These are phyloP conservation scores for Fusarium continuum DNA, from an alignment of 2,329 filamentous ascomycete species.

Conservation along the genomic window DNA sequence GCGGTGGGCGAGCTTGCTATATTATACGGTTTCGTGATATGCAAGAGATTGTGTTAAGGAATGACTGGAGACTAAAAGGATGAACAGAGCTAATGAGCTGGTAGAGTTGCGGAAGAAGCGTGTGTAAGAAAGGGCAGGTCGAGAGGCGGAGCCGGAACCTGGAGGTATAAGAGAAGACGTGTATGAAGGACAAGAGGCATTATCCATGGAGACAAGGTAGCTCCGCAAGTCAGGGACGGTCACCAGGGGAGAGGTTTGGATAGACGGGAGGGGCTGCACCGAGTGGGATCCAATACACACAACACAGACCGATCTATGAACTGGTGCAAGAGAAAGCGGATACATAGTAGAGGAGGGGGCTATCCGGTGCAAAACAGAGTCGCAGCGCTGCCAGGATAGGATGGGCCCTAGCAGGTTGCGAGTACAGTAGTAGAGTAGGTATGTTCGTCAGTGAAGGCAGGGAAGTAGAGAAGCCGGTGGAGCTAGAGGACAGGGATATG, in stretches of 20 bases:
- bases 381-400: slow-evolving; percentile 37
- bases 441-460: slow-evolving; percentile 41
- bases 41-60: slow-evolving; percentile 41
- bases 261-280: slow-evolving; percentile 43
- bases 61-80: slow-evolving; percentile 40
- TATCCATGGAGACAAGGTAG: slow-evolving; percentile 42
- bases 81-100: slow-evolving; percentile 38
- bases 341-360: slow-evolving; percentile 26
- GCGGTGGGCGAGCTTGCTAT: slow-evolving; percentile 34
- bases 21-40: slow-evolving; percentile 38
- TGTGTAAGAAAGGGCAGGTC: slow-evolving; percentile 37
- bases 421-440: slow-evolving; percentile 31
- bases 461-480: slow-evolving; percentile 39
- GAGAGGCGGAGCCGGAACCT: slow-evolving; percentile 44
- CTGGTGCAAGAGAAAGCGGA: slow-evolving; percentile 34
- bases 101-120: slow-evolving; percentile 40
- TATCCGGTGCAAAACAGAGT: slow-evolving; percentile 39
- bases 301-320: slow-evolving; percentile 45
- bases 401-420: slow-evolving; percentile 33
- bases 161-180: slow-evolving; percentile 46
- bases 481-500: slow-evolving; percentile 26
- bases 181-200: slow-evolving; percentile 43
- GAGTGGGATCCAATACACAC: slow-evolving; percentile 36
- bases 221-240: slow-evolving; percentile 40
- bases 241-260: slow-evolving; percentile 42